phyloP scores from a whole-genome alignment of 1,139 yeast genomes.

The Debaryomycetaceae sp. region DNA sequence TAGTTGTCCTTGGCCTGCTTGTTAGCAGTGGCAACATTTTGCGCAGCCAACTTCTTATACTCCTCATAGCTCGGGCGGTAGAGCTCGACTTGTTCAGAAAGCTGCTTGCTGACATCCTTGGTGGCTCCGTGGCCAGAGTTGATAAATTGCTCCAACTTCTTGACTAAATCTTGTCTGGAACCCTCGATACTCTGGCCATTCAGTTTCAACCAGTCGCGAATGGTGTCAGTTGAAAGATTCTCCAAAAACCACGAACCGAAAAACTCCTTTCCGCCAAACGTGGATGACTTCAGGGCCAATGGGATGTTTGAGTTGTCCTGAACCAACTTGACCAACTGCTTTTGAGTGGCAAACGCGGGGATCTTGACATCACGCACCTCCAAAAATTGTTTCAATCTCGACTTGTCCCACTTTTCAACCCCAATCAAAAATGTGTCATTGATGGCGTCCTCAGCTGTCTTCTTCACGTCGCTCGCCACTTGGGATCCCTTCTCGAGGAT shows the following conservation, averaged over 20 bases:
- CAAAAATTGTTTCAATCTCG: constrained; percentile 46
- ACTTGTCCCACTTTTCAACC: constrained; percentile 45
- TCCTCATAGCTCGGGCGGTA: constrained; percentile 18
- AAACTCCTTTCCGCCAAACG: constrained; percentile 7
- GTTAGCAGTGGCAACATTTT: constrained; percentile 3
- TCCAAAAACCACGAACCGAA: constrained; percentile 17
- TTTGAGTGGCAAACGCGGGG: constrained; percentile 42
- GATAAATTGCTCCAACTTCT: constrained; percentile 13
- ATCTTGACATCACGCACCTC: constrained; percentile 46
- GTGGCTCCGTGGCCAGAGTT: constrained; percentile 5
- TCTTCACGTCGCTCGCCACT: constrained; percentile 13
- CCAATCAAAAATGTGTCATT: constrained; percentile 45
- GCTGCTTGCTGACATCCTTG: constrained; percentile 4
- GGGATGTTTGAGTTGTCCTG: constrained; percentile 41
- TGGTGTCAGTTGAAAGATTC: constrained; percentile 18
- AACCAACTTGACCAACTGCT: constrained; percentile 45
- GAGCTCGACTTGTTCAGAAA: constrained; percentile 14
- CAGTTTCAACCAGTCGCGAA: constrained; percentile 21
- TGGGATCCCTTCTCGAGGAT: constrained; percentile 19
- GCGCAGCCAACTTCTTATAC: constrained; percentile 12
- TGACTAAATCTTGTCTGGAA: constrained; percentile 20
- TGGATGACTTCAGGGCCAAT: constrained; percentile 18
- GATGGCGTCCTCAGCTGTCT: constrained; percentile 25
- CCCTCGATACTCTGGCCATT: constrained; percentile 24
- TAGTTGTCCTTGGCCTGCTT: constrained; percentile 6